Base-by-base conservation (phyloP, 2,329 filamentous ascomycete genomes). In the Xylariaceae sp. region DNA sequence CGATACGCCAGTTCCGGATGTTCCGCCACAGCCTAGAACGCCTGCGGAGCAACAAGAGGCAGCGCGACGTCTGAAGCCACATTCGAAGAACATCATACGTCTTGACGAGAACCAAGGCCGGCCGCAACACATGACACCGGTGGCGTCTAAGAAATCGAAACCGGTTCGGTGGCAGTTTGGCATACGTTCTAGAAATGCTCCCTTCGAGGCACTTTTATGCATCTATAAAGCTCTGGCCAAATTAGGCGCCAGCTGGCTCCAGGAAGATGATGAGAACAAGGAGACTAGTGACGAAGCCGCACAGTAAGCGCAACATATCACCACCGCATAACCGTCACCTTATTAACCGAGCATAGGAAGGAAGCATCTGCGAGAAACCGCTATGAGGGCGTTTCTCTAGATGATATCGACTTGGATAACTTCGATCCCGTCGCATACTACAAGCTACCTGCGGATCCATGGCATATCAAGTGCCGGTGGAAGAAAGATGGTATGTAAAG, bases 101-200 rank as follows among this genome's bases (percentile, higher is more conserved):
- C 75, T 91, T 2, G 88, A 93, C 64, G 87, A 83, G 70, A 80
- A 74, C 58, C 82, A 71, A 70, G 83, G 76, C 64, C 79, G 83
- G 44, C 85, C 85, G 2, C 82, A 85, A 59, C 80, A 81, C 17
- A 80, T 88, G 77, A 88, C 85, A 2, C 84, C 84, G 0, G 82
- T 86, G 52, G 84, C 86, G 2, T 73, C 79, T 2, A 91, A 89
- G 77, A 92, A 90, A 73, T 76, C 81, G 4, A 92, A 90, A 70
- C 89, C 89, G 1, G 90, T 92, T 13, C 90, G 93, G 65, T 99
- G 94, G 94, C 94, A 99, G 73, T 99, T 99, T 72, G 94, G 94
- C 58, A 99, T 99, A 62, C 85, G 94, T 44, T 96, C 91, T 51
- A 86, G 94, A 53, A 99, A 97, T 70, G 89, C 91, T 58, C 94